Evolutionary conservation across 2,329 filamentous ascomycete genomes (phyloP).

Genomic region (Diaporthe sp.): DNA sequence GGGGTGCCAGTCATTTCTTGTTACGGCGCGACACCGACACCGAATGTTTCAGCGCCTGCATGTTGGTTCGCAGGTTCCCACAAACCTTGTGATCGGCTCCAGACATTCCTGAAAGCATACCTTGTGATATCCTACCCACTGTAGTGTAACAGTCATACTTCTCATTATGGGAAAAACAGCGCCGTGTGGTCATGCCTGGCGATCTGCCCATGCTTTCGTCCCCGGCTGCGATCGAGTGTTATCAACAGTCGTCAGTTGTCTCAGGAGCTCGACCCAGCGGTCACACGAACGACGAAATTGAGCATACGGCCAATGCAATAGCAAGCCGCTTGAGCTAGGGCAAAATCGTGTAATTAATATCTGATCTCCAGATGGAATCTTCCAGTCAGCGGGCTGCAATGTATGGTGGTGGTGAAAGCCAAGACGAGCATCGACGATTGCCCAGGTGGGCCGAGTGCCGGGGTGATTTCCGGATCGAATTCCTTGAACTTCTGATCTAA

Average conservation of each 20-base stretch:
- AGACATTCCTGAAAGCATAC: background rate
- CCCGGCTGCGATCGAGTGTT: background rate
- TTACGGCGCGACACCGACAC: background rate
- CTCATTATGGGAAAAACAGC: background rate
- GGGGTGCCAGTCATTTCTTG: background rate
- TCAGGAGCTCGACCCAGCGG: background rate
- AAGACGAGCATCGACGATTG: too few relatives aligned
- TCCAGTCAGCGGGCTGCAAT: background rate
- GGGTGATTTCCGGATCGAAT: background rate
- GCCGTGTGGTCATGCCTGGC: background rate
- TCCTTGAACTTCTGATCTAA: background rate
- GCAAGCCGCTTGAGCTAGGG: background rate
- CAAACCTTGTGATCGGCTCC: constrained; percentile 9
- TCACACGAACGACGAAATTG: background rate
- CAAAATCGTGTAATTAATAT: background rate
- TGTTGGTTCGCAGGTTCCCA: background rate
- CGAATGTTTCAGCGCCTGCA: constrained; percentile 11
- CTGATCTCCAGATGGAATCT: background rate
- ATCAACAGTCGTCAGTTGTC: background rate
- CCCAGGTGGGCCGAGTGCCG: too few relatives aligned
- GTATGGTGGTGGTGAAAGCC: too few relatives aligned
- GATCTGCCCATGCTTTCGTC: background rate
- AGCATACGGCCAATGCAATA: background rate
- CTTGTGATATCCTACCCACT: background rate
- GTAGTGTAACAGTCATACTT: background rate